Evolutionary conservation across 2,329 filamentous ascomycete species (phyloP).

Genomic region (Fusarium sororula): DNA sequence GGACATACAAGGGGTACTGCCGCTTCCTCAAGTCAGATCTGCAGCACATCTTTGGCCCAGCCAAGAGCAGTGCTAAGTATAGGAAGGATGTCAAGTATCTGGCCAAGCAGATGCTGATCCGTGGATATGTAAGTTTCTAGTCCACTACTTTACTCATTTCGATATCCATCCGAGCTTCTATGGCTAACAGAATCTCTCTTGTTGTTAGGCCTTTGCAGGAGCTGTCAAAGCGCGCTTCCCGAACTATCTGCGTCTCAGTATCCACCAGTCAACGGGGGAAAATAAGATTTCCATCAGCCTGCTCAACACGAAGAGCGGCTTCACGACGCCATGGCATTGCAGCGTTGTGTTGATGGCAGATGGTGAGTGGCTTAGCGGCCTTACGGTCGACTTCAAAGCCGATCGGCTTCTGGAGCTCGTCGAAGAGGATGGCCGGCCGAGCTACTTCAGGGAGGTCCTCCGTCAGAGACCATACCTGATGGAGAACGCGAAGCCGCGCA

Average conservation of each 20-base stretch:
- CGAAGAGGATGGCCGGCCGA: background rate
- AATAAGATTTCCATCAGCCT: slow-evolving; percentile 44
- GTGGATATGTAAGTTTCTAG: slow-evolving; percentile 40
- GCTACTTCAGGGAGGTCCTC: background rate
- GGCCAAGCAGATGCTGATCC: slow-evolving; percentile 46
- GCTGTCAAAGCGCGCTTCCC: slow-evolving; percentile 42
- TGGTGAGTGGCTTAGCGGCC: background rate
- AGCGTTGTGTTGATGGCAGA: slow-evolving; percentile 1
- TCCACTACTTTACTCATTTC: no score
- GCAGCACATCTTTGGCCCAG: slow-evolving; percentile 39
- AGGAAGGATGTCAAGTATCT: slow-evolving; percentile 40
- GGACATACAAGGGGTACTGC: slow-evolving; percentile 45
- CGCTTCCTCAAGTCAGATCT: slow-evolving; percentile 45
- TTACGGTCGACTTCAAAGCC: background rate
- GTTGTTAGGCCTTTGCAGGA: slow-evolving; percentile 40
- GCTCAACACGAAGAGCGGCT: slow-evolving; percentile 44
- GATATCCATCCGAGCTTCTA: no score
- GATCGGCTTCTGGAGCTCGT: background rate
- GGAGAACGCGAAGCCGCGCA: background rate
- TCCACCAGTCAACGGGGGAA: slow-evolving; percentile 41
- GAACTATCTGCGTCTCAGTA: slow-evolving; percentile 42
- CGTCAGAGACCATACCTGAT: background rate
- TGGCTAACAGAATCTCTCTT: background rate
- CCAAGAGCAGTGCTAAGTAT: slow-evolving; percentile 32
- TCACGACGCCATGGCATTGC: slow-evolving; percentile 48